Evolutionary conservation across 352 stramenopile genomes (phyloP).

Genomic region (Phytophthora nicotianae): DNA sequence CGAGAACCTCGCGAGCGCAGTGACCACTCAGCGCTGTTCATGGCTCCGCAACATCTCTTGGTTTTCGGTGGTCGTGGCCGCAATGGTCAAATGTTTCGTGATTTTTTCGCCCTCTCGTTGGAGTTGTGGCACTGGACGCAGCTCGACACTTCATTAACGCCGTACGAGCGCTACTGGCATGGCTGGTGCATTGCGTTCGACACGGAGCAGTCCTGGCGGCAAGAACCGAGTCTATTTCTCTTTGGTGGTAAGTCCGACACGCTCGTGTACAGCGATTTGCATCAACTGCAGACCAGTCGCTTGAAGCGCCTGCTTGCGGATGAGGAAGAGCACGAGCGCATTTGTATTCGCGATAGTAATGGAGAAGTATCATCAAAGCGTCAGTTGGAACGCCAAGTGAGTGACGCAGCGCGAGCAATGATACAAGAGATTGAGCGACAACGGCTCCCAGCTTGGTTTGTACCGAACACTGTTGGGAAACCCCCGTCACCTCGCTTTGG

Average conservation of each 20-base stretch:
- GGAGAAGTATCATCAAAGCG: neutral
- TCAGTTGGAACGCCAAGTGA: constrained; percentile 10
- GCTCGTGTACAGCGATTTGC: constrained; percentile 54
- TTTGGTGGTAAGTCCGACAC: constrained; percentile 73
- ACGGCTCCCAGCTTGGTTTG: constrained; percentile 37
- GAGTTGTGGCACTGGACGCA: constrained; percentile 54
- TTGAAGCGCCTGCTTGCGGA: constrained; percentile 25
- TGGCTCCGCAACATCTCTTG: constrained; percentile 50
- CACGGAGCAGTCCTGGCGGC: constrained; percentile 26
- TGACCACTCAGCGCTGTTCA: constrained; percentile 63
- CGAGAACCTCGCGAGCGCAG: constrained; percentile 47
- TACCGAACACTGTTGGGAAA: constrained; percentile 55
- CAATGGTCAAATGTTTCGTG: constrained; percentile 57
- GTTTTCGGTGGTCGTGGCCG: constrained; percentile 60
- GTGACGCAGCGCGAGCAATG: constrained; percentile 12
- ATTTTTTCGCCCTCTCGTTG: constrained; percentile 56
- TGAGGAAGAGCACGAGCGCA: constrained; percentile 12
- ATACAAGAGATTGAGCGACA: constrained; percentile 20
- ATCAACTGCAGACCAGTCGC: constrained; percentile 35
- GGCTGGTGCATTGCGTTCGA: constrained; percentile 40
- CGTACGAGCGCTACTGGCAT: constrained; percentile 54
- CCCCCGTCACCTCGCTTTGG: constrained; percentile 56
- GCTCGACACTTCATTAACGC: constrained; percentile 32
- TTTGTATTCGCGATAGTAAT: neutral
- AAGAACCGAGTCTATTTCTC: constrained; percentile 49